Conservation (phyloP, 306 rosid genomes). For the Betula pendula region DNA sequence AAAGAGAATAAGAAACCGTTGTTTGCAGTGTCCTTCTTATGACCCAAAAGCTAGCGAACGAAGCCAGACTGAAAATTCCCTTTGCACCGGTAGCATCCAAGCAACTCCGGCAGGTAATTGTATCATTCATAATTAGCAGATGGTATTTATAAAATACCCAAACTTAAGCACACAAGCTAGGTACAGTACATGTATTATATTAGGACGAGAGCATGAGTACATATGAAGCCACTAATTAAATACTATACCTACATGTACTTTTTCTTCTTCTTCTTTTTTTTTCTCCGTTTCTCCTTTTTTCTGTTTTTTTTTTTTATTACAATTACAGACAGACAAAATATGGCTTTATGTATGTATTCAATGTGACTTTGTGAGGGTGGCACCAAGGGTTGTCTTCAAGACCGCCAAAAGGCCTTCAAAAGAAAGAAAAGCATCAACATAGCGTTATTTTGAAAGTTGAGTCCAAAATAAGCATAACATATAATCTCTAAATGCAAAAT, state of each 20-base stretch:
- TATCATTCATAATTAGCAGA: background rate
- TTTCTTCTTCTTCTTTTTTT: background rate
- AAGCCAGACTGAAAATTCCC: background rate
- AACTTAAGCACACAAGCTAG: background rate
- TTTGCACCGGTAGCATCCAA: background rate
- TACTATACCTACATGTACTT: background rate
- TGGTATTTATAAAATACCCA: background rate
- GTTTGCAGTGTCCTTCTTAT: background rate
- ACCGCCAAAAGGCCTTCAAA: slow-evolving; percentile 9
- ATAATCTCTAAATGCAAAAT: background rate
- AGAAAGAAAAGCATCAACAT: background rate
- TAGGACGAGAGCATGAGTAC: background rate
- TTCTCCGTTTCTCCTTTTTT: too few species aligned
- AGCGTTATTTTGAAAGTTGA: background rate
- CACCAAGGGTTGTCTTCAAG: slow-evolving; percentile 9
- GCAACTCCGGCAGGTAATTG: background rate
- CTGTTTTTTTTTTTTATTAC: too few species aligned
- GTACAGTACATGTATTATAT: background rate
- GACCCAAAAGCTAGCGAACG: background rate
- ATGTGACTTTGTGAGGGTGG: background rate
- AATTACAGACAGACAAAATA: background rate
- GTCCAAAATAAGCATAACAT: background rate
- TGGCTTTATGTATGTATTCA: background rate
- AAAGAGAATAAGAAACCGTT: background rate
- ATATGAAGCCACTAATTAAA: background rate